Evolutionary conservation across 2,329 filamentous ascomycete genomes (phyloP).

Genomic region (Huntiella moniliformis): DNA sequence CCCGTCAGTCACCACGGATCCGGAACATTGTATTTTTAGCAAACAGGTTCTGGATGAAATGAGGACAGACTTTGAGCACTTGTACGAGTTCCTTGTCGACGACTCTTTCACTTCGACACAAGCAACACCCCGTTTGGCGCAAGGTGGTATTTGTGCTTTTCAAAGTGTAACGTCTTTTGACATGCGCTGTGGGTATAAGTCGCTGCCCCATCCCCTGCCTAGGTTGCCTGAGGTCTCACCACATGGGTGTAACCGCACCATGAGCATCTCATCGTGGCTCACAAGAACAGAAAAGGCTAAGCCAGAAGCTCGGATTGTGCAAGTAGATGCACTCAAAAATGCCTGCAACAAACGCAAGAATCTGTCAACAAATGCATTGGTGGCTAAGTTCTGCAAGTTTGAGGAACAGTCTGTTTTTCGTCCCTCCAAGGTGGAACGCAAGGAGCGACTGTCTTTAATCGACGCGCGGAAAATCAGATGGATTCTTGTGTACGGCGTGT

Average conservation of each 20-base stretch:
- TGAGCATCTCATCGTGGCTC: slow-evolving; percentile 25
- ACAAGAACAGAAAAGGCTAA: slow-evolving; percentile 23
- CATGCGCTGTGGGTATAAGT: slow-evolving; percentile 33
- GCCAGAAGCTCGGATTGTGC: slow-evolving; percentile 28
- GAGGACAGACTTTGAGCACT: slow-evolving; percentile 47
- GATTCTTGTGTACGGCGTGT: slow-evolving; percentile 54
- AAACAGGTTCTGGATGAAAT: slow-evolving; percentile 35
- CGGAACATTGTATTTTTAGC: slow-evolving; percentile 33
- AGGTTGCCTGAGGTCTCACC: slow-evolving; percentile 34
- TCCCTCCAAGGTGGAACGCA: slow-evolving; percentile 15
- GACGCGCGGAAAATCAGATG: slow-evolving; percentile 64
- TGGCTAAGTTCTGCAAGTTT: slow-evolving; percentile 50
- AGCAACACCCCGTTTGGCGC: slow-evolving; percentile 32
- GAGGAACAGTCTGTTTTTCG: slow-evolving; percentile 36
- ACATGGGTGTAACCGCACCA: slow-evolving; percentile 14
- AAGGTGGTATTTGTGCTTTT: slow-evolving; percentile 50
- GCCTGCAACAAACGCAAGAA: slow-evolving; percentile 27
- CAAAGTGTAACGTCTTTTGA: slow-evolving; percentile 54
- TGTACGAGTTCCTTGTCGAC: slow-evolving; percentile 57
- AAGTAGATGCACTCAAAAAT: slow-evolving; percentile 32
- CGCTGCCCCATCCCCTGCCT: slow-evolving; percentile 48
- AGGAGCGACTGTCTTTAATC: slow-evolving; percentile 21
- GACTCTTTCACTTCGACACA: slow-evolving; percentile 30
- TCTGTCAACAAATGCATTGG: slow-evolving; percentile 33
- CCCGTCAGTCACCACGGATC: slow-evolving; percentile 19